Evolutionary conservation across 805 yeast genomes (phyloP), one percentile per base, ranked within the genome.

Genomic region (Suhomyces sp.): DNA sequence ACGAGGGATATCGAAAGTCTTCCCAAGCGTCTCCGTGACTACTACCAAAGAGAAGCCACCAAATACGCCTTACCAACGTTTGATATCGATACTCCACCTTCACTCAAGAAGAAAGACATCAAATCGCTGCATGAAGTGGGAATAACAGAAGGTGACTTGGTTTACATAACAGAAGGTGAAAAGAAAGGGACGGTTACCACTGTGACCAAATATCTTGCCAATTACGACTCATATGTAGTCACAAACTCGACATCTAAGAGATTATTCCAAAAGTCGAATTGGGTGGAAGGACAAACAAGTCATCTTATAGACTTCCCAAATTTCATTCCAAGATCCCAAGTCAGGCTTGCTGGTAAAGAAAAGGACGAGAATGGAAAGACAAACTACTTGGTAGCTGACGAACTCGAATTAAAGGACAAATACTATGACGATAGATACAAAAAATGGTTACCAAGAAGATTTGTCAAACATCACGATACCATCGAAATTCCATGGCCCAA

Each of bases 401-500:
- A 79, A 28, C 54, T 91, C 13, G 78, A 72, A 19, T 79, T 79
- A 54, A 74, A 74, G 33, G 95, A 86, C 15, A 62, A 68, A 33
- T 82, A 83, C 54, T 91, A 75, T 58, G 95, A 88, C 53, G 77
- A 76, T 28, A 77, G 82, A 46, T 80, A 82, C 59, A 81, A 81
- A 54, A 70, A 70, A 50, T 75, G 82, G 72, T 63, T 87, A 67
- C 95, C 95, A 19, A 77, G 76, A 40, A 77, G 98, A 60, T 76
- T 78, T 47, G 87, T 90, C 17, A 75, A 74, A 44, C 80, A 84
- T 47, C 81, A 83, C 48, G 77, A 74, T 26, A 74, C 78, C 34
- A 65, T 87, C 35, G 76, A 79, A 16, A 80, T 90, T 33, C 97
- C 97, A 35, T 91, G 95, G 95, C 96, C 96, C 24, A 74, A 76